phyloP scores from a whole-genome alignment of 108 stramenopile genomes.

The Pseudonitzschia delicatissima region DNA sequence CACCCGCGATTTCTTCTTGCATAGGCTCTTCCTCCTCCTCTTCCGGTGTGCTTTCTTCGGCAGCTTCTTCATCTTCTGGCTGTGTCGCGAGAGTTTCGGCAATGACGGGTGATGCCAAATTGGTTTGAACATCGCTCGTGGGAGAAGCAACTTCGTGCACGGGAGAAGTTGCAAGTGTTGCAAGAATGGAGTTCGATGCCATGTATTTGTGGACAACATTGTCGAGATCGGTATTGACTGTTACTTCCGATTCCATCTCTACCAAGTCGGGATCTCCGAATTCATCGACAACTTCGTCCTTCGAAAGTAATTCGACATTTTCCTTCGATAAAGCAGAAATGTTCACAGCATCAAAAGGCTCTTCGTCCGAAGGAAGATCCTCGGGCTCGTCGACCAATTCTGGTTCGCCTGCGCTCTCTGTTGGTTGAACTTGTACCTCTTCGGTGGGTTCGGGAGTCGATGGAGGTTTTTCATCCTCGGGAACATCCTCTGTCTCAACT shows the following conservation, averaged over 20 bases:
- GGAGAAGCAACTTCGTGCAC: slow-evolving; percentile 3
- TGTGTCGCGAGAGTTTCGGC: neutral
- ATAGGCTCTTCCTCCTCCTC: slow-evolving; percentile 11
- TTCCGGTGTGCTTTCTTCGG: slow-evolving; percentile 9
- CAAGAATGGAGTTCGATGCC: slow-evolving; percentile 2
- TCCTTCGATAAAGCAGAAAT: neutral
- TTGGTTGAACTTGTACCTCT: too few relatives aligned
- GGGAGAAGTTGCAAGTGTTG: neutral
- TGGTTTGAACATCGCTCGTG: neutral
- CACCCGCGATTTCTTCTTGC: neutral
- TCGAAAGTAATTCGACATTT: neutral
- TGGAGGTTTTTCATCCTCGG: neutral
- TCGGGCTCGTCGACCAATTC: neutral
- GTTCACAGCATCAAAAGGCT: neutral
- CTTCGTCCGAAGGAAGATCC: neutral
- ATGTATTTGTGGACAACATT: neutral
- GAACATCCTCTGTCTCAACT: neutral
- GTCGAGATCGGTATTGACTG: neutral
- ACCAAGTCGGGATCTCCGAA: slow-evolving; percentile 14
- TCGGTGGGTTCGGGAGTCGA: neutral
- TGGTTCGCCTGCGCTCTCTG: neutral
- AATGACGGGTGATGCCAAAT: neutral
- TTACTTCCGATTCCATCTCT: slow-evolving; percentile 16
- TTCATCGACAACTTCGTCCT: slow-evolving; percentile 5
- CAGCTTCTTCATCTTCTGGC: neutral